phyloP scores from a whole-genome alignment of 352 stramenopile species.

The Elongisporangium senticosum region DNA sequence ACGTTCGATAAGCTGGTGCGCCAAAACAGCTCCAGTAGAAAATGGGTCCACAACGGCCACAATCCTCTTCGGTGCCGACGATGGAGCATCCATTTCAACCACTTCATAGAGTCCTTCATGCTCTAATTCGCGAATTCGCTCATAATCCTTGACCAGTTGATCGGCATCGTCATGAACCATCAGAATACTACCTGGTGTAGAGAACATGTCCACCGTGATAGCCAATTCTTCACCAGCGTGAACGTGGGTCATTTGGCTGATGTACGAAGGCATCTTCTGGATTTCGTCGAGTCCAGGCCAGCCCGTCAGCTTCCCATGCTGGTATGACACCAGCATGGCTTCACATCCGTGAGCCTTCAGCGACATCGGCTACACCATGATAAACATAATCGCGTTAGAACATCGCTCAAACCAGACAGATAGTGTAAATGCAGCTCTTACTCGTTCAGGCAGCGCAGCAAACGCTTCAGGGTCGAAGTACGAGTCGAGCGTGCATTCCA shows the following conservation, averaged over 20 bases:
- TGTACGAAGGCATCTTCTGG: constrained; percentile 80
- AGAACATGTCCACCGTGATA: constrained; percentile 89
- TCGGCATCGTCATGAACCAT: constrained; percentile 76
- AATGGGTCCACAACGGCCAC: constrained; percentile 96
- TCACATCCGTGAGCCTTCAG: constrained; percentile 85
- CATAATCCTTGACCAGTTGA: constrained; percentile 78
- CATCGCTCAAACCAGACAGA: background rate
- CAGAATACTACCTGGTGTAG: constrained; percentile 78
- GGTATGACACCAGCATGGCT: constrained; percentile 90
- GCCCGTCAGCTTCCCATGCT: constrained; percentile 71
- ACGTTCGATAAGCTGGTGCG: constrained; percentile 83
- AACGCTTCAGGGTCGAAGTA: constrained; percentile 80
- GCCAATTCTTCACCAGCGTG: constrained; percentile 50
- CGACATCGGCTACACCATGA: constrained; percentile 39
- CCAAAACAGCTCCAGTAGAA: constrained; percentile 93
- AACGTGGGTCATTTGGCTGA: constrained; percentile 73
- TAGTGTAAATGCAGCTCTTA: constrained; percentile 3
- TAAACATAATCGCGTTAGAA: background rate
- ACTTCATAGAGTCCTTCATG: constrained; percentile 59
- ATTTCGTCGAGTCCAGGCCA: constrained; percentile 87
- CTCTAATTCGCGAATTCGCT: constrained; percentile 81
- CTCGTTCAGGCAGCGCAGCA: constrained; percentile 29
- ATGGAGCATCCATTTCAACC: constrained; percentile 6
- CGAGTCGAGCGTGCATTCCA: constrained; percentile 85
- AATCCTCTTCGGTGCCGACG: constrained; percentile 37